Evolutionary conservation across 1,284 basidiomycete genomes (phyloP).

Genomic region (Ganoderma lucidum): DNA sequence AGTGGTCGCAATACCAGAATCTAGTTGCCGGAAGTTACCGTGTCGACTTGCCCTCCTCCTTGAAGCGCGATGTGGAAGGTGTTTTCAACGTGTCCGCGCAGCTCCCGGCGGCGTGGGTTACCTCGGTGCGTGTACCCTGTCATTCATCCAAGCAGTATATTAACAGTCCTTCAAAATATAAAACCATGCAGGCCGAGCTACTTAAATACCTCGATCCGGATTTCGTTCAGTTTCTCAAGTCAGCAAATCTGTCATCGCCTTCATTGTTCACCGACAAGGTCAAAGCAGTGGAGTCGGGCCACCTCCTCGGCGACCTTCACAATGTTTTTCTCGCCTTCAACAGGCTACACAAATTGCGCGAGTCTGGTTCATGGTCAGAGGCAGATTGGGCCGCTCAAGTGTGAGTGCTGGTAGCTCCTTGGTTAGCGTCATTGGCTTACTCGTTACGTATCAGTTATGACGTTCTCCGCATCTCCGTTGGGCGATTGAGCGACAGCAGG

Average conservation of each 20-base stretch:
- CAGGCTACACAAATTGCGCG: conserved; percentile 51
- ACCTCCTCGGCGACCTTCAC: conserved; percentile 48
- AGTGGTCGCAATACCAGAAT: conserved; percentile 42
- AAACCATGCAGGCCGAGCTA: conserved; percentile 26
- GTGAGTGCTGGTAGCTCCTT: conserved; percentile 42
- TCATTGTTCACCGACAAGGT: conserved; percentile 49
- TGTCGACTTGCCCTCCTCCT: conserved; percentile 38
- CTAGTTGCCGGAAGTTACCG: conserved; percentile 41
- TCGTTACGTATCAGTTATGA: conserved; percentile 49
- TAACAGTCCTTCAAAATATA: not conserved
- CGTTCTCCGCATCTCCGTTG: conserved; percentile 54
- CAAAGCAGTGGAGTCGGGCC: conserved; percentile 32
- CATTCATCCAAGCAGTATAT: not conserved
- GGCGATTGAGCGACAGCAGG: conserved; percentile 52
- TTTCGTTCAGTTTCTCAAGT: conserved; percentile 49
- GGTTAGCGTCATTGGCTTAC: conserved; percentile 1
- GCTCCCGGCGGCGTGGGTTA: conserved; percentile 41
- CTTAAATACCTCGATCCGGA: conserved; percentile 40
- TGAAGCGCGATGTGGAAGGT: conserved; percentile 31
- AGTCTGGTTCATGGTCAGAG: conserved; percentile 57
- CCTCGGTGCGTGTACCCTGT: conserved; percentile 34
- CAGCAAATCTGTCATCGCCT: conserved; percentile 47
- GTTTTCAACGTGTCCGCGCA: conserved; percentile 40
- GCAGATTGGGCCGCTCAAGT: conserved; percentile 63
- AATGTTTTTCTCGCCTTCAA: conserved; percentile 55